Base-by-base conservation (phyloP, 2,329 filamentous ascomycete genomes). In the Xylariales sp. region DNA sequence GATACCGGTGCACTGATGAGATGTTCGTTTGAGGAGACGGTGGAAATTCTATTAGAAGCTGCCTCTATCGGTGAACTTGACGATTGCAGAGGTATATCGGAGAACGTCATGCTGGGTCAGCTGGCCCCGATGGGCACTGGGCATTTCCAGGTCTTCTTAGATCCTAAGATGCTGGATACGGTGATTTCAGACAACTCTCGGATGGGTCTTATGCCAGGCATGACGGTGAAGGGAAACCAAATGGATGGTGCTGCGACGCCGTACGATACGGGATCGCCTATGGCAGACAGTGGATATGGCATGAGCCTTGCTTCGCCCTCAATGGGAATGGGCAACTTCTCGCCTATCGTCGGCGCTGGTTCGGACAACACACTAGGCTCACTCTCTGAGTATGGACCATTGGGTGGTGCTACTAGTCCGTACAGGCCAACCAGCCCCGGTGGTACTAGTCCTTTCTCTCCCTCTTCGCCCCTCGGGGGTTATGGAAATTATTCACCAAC, bases 11-110 rank as follows among this genome's bases (percentile, higher is more conserved):
- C 96, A 9, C 86, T 99, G 75, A 99, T 99, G 96, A 92, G 96
- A 80, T 99, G 97, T 86, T 99, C 96, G 1, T 99, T 99, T 82
- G 96, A 99, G 82, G 97, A 99, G 81, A 99, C 96, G 0, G 96
- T 99, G 48, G 97, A 99, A 79, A 99, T 99, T 84, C 85, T 99
- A 61, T 89, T 99, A 23, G 96, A 99, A 78, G 97, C 96, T 69
- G 96, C 96, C 30, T 93, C 94, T 16, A 93, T 93, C 58, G 96
- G 96, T 78, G 96, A 99, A 81, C 87, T 99, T 39, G 96, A 99
- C 78, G 96, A 99, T 81, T 99, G 97, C 83, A 92, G 94, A 68
- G 96, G 96, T 86, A 95, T 99, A 58, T 98, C 96, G 16, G 96
- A 99, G 83, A 99, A 99, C 83, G 91, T 99, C 78, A 99, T 99